These are phyloP conservation scores for Coemansia sp. DNA, from an alignment of 192 early-diverging fungal species.

Conservation along the genomic window DNA sequence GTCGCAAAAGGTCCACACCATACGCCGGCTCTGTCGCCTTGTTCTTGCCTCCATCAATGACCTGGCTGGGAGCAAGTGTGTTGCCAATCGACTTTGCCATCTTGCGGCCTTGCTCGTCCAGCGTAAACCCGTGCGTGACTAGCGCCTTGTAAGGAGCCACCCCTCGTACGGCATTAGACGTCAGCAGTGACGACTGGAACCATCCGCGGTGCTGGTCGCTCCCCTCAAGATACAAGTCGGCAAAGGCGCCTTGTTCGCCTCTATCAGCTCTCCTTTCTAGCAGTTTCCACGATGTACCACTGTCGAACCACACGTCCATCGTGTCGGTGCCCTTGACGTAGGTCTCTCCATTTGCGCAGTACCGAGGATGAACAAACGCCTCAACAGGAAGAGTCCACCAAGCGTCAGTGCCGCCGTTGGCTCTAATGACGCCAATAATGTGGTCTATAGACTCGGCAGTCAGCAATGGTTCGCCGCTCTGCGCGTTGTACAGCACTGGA, in stretches of 20 bases:
- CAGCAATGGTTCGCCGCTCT: constrained; percentile 62
- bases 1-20: constrained; percentile 70
- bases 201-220: constrained; percentile 83
- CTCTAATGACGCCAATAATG: constrained; percentile 59
- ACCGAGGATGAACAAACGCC: constrained; percentile 62
- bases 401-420: constrained; percentile 59
- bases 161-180: constrained; percentile 65
- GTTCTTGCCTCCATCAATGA: constrained; percentile 73
- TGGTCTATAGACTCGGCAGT: constrained; percentile 64
- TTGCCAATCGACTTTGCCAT: constrained; percentile 86
- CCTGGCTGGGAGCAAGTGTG: constrained; percentile 60
- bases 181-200: constrained; percentile 81
- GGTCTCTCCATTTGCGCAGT: constrained; percentile 54
- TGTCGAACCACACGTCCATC: constrained; percentile 89
- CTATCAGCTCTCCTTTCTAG: constrained; percentile 49
- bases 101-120: constrained; percentile 76
- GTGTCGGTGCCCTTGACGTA: constrained; percentile 71
- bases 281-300: constrained; percentile 74
- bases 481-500: constrained; percentile 67
- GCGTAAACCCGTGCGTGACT: constrained; percentile 79
- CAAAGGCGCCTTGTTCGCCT: constrained; percentile 37
- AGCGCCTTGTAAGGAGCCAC: constrained; percentile 67
- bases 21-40: constrained; percentile 67
- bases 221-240: constrained; percentile 75
- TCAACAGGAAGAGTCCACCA: constrained; percentile 72